Evolutionary conservation across 768 basidiomycete genomes (phyloP), one percentile per base, ranked within the genome.

Genomic region (Hygrophorus pudorinus): DNA sequence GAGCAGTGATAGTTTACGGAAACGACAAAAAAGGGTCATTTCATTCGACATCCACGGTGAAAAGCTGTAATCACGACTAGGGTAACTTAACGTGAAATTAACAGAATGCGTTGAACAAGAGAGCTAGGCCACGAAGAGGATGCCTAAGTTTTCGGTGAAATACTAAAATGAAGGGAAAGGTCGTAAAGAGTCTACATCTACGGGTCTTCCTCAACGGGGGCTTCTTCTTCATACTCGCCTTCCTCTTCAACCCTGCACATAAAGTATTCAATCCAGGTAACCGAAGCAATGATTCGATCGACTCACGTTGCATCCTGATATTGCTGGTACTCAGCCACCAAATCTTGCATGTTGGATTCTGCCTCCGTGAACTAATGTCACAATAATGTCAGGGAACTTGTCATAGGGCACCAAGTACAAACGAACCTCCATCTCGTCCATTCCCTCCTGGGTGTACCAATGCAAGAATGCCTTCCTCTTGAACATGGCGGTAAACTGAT

Each of bases 371-470:
- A 91, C 78, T 81, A 53, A 10, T 53, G 50, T 39, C 14, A 53
- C 43, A 14, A 48, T 18, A 13, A 40, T 16, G 34, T 44, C 16
- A 49, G 41, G n/a, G 14, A 35, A 39, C 28, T 28, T 3, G 27
- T 16, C 21, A 14, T 3, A 29, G 14, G 35, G 31, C 16, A n/a
- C 20, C 36, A 16, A 8, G 21, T 12, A 37, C 30, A n/a, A 2
- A 60, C 71, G 36, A 41, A 76, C 76, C 73, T 92, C 88, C 88
- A 91, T 89, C 75, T 91, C 90, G 61, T 92, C 94, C 94, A 99
- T 98, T 63, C 96, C 96, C 73, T 98, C 96, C 64, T 94, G 90
- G 29, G 93, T 98, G 67, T 97, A 97, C 93, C 93, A 94, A 65
- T 94, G 87, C 81, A 91, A 76, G 79, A 92, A 92, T 18, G 93